A percentile compares a stretch with the other conserved stretches of the same genome.
Evolutionary conservation across 2,329 filamentous ascomycete species (phyloP).

Genomic region (Thielaviopsis punctulata): DNA sequence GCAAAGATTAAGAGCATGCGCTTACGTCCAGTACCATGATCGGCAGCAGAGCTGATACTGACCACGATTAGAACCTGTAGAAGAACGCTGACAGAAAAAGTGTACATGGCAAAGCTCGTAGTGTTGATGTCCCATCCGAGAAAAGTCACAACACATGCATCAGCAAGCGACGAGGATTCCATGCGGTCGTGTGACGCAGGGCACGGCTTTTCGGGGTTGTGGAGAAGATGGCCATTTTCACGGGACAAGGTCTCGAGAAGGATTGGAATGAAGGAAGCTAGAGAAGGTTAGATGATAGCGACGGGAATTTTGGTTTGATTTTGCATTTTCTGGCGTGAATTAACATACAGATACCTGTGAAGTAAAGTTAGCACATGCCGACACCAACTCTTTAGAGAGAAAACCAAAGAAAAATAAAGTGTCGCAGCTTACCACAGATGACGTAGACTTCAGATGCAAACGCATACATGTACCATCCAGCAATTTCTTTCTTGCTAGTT

Average conservation of each 20-base stretch:
- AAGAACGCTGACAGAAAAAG: conserved; percentile 81
- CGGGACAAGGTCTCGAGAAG: conserved; percentile 84
- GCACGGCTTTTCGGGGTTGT: conserved; percentile 61
- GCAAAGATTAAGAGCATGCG: conserved; percentile 73
- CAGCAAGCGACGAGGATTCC: conserved; percentile 15
- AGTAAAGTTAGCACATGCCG: conserved; percentile 4
- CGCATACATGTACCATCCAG: conserved; percentile 90
- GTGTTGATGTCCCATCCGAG: conserved; percentile 82
- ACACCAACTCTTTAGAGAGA: too few species aligned
- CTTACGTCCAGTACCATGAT: conserved; percentile 87
- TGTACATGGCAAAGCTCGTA: conserved; percentile 96
- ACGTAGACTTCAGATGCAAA: conserved; percentile 96
- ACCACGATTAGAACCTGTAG: conserved; percentile 82
- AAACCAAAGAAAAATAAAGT: not conserved
- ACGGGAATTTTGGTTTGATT: not conserved
- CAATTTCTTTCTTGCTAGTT: conserved; percentile 73
- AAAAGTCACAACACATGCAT: conserved; percentile 67
- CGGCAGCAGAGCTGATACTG: conserved; percentile 88
- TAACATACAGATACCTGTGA: conserved; percentile 18
- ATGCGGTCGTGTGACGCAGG: conserved; percentile 40
- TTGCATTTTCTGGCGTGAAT: conserved; percentile 12
- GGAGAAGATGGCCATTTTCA: conserved; percentile 74
- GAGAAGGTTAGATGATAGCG: not conserved
- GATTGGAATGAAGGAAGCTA: conserved; percentile 89
- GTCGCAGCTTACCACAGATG: conserved; percentile 51